phyloP scores from a whole-genome alignment of 192 early-diverging fungal species.

The Polychytrium aggregatum region DNA sequence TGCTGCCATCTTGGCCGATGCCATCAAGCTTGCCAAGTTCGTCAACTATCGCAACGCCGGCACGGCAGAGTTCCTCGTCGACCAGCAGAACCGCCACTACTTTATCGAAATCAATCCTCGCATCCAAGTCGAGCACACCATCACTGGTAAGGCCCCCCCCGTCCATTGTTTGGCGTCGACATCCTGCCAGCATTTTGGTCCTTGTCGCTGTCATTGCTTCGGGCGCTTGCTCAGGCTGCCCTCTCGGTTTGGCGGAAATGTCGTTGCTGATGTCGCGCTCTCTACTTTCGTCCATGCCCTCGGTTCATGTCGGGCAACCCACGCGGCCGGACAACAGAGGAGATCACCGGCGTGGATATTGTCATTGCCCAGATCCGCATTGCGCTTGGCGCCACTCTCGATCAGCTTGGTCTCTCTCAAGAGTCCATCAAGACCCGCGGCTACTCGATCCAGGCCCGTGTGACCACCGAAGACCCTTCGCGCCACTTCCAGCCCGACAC shows the following conservation, averaged over 20 bases:
- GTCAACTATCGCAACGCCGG: constrained; percentile 93
- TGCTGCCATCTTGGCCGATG: constrained; percentile 75
- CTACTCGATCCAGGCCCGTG: constrained; percentile 91
- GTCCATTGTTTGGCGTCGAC: no score
- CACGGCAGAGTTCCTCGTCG: constrained; percentile 94
- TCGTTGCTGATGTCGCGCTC: no score
- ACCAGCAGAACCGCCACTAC: constrained; percentile 76
- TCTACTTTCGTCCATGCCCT: neutral
- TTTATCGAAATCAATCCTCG: constrained; percentile 98
- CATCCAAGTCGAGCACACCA: constrained; percentile 97
- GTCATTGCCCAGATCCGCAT: constrained; percentile 90
- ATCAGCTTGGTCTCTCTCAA: constrained; percentile 69
- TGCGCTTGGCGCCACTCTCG: constrained; percentile 73
- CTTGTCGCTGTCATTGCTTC: no score
- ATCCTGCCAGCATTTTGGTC: no score
- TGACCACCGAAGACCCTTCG: constrained; percentile 92
- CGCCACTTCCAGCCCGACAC: constrained; percentile 92
- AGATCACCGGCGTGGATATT: constrained; percentile 91
- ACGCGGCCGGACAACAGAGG: constrained; percentile 39
- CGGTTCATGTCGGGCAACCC: neutral
- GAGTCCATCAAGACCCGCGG: constrained; percentile 66
- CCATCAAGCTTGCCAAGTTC: constrained; percentile 78
- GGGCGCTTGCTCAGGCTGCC: no score
- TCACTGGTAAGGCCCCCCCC: no score
- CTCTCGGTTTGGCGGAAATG: no score